Evolutionary conservation across 768 basidiomycete species (phyloP), one percentile per base, ranked within the genome.

Genomic region (Tulasnella sp.): DNA sequence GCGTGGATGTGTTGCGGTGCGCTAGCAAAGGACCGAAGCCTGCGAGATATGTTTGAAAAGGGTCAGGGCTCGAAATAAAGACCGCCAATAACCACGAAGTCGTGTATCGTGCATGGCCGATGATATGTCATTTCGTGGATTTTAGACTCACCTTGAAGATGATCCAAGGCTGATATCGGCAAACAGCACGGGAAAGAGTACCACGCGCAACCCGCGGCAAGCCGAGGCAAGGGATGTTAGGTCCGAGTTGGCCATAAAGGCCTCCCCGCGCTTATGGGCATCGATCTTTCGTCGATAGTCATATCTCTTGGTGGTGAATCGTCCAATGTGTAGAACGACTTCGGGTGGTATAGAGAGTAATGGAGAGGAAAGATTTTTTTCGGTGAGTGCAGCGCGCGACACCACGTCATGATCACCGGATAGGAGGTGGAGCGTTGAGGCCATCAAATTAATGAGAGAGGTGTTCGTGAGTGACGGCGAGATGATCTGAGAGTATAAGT

Each of bases 311-410:
- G 57, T 29, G 1, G 43, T 34, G 48, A 59, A 59, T 24, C 21
- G 49, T 2, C 45, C 57, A 46, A 50, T 59, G 57, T 59, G 43
- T 24, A 49, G 46, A 30, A 59, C 22, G 45, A 58, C n/a, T 30
- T 58, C 56, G n/a, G 56, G 56, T n/a, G 56, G 56, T 41, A 58
- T 19, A 31, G 44, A 30, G 42, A 58, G 29, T 2, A 58, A 21
- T 17, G 24, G 50, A 34, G 50, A 51, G 50, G 34, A 5, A 15
- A 5, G 34, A 15, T 38, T 38, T 15, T 38, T 5, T 15, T 38
- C 7, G 34, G 15, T 38, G 34, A 5, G 15, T 5, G 34, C 34
- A 38, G 7, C 15, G 34, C 15, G 34, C 34, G 15, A 7, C 5
- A 15, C 34, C 34, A 7, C 15, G 34, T 5, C 34, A 38, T 15